Evolutionary conservation across 768 basidiomycete species (phyloP).

Genomic region (Naganishia onofrii): DNA sequence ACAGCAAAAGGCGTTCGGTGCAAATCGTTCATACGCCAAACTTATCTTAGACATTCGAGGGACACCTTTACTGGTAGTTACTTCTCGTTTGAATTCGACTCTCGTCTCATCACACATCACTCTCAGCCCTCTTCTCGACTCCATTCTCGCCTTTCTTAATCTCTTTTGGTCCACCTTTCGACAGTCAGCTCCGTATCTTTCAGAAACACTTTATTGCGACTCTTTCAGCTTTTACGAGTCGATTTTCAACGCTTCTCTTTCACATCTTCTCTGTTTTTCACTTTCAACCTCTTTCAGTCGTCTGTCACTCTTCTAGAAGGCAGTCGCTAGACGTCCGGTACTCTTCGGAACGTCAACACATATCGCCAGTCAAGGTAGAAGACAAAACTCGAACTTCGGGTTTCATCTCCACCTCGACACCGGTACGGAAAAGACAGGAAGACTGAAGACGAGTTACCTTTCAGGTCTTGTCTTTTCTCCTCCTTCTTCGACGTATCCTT

Average conservation of each 20-base stretch:
- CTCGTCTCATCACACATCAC: neutral
- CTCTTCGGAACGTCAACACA: conserved; percentile 6
- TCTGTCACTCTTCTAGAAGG: neutral
- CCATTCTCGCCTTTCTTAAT: conserved; percentile 1
- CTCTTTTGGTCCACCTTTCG: neutral
- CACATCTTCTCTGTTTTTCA: neutral
- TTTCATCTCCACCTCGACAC: conserved; percentile 15
- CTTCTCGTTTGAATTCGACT: conserved; percentile 26
- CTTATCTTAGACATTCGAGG: conserved; percentile 20
- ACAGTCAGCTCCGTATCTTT: neutral
- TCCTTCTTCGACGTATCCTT: conserved; percentile 21
- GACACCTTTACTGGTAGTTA: conserved; percentile 26
- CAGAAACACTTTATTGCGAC: neutral
- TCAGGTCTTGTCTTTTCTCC: conserved; percentile 24
- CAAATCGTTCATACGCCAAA: conserved; percentile 22
- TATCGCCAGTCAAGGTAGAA: conserved; percentile 22
- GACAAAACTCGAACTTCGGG: neutral
- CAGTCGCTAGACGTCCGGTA: neutral
- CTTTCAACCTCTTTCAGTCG: conserved; percentile 12
- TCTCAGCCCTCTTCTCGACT: conserved; percentile 15
- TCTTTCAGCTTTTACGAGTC: conserved; percentile 9
- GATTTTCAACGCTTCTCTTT: conserved; percentile 7
- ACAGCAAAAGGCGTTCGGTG: conserved; percentile 28
- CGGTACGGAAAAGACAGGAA: conserved; percentile 21
- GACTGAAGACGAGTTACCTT: conserved; percentile 18